Evolutionary conservation across 192 early-diverging fungal genomes (phyloP).

Genomic region (Dimargaris cristalligena): DNA sequence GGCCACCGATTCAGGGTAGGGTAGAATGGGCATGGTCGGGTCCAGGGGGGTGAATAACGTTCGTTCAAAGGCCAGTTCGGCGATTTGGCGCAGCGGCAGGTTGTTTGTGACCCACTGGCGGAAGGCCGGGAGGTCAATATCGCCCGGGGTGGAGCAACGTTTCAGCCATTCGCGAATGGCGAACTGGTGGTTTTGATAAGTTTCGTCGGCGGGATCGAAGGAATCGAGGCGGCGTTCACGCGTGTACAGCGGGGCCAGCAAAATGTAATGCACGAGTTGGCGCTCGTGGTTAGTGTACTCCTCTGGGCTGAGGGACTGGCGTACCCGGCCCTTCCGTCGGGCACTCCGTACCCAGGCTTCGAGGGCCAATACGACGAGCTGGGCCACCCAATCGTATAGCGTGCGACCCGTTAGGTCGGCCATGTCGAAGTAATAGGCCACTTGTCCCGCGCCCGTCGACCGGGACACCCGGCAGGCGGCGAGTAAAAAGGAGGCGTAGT

Average conservation of each 20-base stretch:
- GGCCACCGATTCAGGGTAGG: not conserved
- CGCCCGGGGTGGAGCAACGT: constrained; percentile 11
- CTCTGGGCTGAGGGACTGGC: not conserved
- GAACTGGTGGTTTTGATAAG: not conserved
- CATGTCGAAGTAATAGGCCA: not conserved
- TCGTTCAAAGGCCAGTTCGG: constrained; percentile 15
- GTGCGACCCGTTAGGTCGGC: not conserved
- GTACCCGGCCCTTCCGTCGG: not conserved
- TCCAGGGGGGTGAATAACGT: constrained; percentile 12
- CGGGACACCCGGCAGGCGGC: constrained; percentile 7
- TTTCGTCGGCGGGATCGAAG: not conserved
- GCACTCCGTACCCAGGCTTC: not conserved
- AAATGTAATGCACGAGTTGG: not conserved
- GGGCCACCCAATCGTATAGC: constrained; percentile 1
- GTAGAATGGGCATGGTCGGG: not conserved
- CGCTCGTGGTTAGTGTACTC: not conserved
- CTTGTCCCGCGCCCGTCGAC: constrained; percentile 4
- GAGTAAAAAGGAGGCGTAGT: not conserved
- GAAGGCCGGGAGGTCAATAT: constrained; percentile 12
- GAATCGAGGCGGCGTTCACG: not conserved
- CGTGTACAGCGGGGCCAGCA: not conserved
- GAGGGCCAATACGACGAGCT: not conserved
- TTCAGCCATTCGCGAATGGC: constrained; percentile 11
- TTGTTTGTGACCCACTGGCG: constrained; percentile 17
- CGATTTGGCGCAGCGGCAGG: constrained; percentile 14